A percentile compares a stretch with the other conserved stretches of the same genome.
Evolutionary conservation across 805 yeast genomes (phyloP).

Genomic region (Nadsonia fulvescens): DNA sequence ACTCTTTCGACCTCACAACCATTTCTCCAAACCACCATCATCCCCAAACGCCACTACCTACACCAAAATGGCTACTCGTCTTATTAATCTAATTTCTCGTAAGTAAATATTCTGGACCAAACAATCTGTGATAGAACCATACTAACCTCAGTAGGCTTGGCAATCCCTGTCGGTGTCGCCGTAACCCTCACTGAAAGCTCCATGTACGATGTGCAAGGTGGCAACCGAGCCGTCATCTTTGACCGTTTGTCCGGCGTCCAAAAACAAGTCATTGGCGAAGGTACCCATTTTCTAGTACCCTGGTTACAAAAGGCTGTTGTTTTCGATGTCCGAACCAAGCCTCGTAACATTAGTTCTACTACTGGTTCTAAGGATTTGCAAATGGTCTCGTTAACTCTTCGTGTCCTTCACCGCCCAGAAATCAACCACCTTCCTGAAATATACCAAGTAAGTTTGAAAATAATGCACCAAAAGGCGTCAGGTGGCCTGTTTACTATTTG

Average conservation of each 20-base stretch:
- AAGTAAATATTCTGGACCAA: too few relatives aligned
- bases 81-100: too few relatives aligned
- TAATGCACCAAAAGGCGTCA: too few relatives aligned
- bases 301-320: constrained; percentile 89
- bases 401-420: constrained; percentile 90
- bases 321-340: constrained; percentile 86
- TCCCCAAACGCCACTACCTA: too few relatives aligned
- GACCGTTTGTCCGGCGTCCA: constrained; percentile 84
- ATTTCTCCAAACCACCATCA: too few relatives aligned
- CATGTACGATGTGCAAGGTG: constrained; percentile 89
- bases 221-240: constrained; percentile 86
- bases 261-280: constrained; percentile 82
- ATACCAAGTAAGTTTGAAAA: too few relatives aligned
- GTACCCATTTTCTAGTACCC: constrained; percentile 87
- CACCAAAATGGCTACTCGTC: too few relatives aligned
- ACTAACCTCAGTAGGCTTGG: too few relatives aligned
- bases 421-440: constrained; percentile 65
- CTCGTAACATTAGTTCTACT: constrained; percentile 80
- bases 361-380: constrained; percentile 97
- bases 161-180: constrained; percentile 22
- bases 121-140: too few relatives aligned
- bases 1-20: too few relatives aligned
- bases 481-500: too few relatives aligned
- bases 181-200: constrained; percentile 49
- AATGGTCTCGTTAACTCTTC: constrained; percentile 79